phyloP scores from a whole-genome alignment of 495 filamentous ascomycete genomes.

The Tuber umbilicatum region DNA sequence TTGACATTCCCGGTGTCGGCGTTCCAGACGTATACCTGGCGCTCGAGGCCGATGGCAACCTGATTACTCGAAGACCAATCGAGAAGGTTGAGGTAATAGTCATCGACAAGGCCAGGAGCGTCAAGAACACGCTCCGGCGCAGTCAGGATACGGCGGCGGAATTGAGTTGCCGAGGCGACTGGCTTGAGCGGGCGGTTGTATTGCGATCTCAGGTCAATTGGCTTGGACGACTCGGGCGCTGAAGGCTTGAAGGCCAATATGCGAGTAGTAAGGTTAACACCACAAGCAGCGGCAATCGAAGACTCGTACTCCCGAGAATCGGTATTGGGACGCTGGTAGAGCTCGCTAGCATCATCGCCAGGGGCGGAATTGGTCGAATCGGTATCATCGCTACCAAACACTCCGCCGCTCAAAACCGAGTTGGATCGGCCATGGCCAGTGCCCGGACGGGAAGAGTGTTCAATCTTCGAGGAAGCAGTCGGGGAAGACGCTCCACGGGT shows the following conservation, averaged over 20 bases:
- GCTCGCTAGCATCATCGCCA: conserved; percentile 53
- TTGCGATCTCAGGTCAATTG: conserved; percentile 91
- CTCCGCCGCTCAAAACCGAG: conserved; percentile 43
- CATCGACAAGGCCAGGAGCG: conserved; percentile 88
- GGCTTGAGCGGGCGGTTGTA: conserved; percentile 94
- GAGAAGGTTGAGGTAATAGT: conserved; percentile 97
- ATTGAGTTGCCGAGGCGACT: conserved; percentile 66
- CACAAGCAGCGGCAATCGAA: conserved; percentile 83
- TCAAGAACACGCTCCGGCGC: conserved; percentile 97
- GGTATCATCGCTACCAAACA: conserved; percentile 36
- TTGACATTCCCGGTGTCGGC: conserved; percentile 83
- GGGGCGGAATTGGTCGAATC: conserved; percentile 10
- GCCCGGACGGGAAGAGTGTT: conserved; percentile 41
- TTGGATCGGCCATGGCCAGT: conserved; percentile 52
- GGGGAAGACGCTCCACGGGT: conserved; percentile 85
- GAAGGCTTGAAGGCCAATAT: conserved; percentile 99
- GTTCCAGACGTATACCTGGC: conserved; percentile 98
- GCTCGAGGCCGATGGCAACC: conserved; percentile 93
- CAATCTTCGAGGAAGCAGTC: conserved; percentile 72
- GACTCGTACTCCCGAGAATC: conserved; percentile 88
- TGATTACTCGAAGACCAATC: conserved; percentile 98
- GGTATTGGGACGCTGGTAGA: conserved; percentile 70
- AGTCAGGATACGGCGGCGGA: conserved; percentile 76
- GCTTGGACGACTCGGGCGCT: conserved; percentile 91
- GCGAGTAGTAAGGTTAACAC: conserved; percentile 82